A percentile compares a stretch with the other conserved stretches of the same genome.
phyloP scores from a whole-genome alignment of 148 eudicot species.

The Fagopyrum homotropicum region DNA sequence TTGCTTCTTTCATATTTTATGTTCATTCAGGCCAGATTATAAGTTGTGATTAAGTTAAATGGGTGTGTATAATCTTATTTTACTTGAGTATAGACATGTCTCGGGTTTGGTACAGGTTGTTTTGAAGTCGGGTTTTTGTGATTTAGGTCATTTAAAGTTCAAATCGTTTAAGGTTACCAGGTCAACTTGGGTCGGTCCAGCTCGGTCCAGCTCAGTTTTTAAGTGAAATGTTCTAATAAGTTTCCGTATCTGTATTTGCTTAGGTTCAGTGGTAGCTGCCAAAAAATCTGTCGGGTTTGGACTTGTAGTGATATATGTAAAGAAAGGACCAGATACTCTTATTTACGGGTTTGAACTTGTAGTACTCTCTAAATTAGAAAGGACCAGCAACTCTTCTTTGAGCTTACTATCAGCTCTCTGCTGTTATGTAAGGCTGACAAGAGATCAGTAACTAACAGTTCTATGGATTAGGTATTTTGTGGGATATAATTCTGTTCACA shows the following conservation, averaged over 20 bases:
- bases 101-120: not conserved
- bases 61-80: not conserved
- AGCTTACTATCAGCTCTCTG: not conserved
- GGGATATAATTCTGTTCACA: not conserved
- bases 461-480: not conserved
- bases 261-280: not conserved
- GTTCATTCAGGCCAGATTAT: not conserved
- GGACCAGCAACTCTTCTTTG: not conserved
- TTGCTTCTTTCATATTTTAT: not conserved
- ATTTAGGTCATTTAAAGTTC: too few species aligned
- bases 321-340: not conserved
- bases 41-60: not conserved
- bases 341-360: not conserved
- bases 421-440: conserved; percentile 2
- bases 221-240: not conserved
- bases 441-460: not conserved
- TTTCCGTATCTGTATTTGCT: not conserved
- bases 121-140: not conserved
- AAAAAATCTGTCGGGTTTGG: not conserved
- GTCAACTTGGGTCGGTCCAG: not conserved
- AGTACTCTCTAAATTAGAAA: not conserved
- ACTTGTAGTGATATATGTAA: not conserved
- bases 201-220: not conserved
- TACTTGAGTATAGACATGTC: not conserved
- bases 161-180: not conserved